Conservation (phyloP, 371 early-diverging fungal genomes). For the Circinella umbellata region DNA sequence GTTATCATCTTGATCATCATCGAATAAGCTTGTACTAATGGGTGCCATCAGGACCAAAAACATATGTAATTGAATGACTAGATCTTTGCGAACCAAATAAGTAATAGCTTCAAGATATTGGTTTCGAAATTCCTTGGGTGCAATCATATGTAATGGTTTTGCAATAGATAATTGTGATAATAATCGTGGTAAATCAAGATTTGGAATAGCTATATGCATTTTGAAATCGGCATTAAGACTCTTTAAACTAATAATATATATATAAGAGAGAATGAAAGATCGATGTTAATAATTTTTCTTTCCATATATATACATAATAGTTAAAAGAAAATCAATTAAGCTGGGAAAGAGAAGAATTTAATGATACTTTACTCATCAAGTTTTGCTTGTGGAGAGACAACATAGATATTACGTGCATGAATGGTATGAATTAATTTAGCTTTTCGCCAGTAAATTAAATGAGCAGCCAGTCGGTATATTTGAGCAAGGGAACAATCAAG, state of each 20-base stretch:
- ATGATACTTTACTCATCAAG: constrained; percentile 56
- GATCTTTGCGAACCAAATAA: constrained; percentile 76
- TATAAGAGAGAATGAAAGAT: neutral
- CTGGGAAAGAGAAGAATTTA: neutral
- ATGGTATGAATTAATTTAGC: constrained; percentile 89
- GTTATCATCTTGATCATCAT: constrained; percentile 7
- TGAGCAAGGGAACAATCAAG: constrained; percentile 91
- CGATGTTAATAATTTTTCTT: neutral
- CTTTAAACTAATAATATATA: constrained; percentile 36
- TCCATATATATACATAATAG: neutral
- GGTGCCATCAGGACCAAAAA: constrained; percentile 66
- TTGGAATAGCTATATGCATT: constrained; percentile 59
- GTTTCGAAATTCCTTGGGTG: constrained; percentile 70
- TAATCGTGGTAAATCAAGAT: constrained; percentile 70
- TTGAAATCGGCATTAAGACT: constrained; percentile 65
- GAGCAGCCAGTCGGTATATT: constrained; percentile 86
- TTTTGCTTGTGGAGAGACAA: constrained; percentile 71
- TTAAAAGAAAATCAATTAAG: no score
- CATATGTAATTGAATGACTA: constrained; percentile 85
- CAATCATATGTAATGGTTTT: constrained; percentile 68
- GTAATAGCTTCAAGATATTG: constrained; percentile 84
- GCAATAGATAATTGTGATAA: constrained; percentile 78
- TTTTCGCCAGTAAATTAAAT: constrained; percentile 90
- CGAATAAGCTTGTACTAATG: constrained; percentile 37
- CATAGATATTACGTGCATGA: constrained; percentile 79